Evolutionary conservation across 441 rosid species (phyloP).

Genomic region (Macaranga tanarius): DNA sequence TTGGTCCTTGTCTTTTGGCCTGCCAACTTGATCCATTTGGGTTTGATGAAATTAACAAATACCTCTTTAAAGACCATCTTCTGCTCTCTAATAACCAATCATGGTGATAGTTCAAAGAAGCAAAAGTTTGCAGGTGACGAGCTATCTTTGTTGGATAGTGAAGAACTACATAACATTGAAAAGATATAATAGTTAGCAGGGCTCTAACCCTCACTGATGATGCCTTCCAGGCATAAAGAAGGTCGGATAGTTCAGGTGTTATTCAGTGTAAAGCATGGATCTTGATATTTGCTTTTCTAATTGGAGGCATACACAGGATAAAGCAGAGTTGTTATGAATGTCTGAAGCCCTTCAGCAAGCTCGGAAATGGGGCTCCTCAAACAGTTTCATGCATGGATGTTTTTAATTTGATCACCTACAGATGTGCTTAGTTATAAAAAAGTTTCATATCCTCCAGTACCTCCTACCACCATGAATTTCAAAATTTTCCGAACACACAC

Average conservation of each 20-base stretch:
- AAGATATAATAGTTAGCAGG: neutral
- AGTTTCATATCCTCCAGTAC: neutral
- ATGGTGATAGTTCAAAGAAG: neutral
- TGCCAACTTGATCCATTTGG: neutral
- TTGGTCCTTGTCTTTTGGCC: neutral
- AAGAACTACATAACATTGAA: neutral
- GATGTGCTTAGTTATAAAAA: neutral
- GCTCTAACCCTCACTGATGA: neutral
- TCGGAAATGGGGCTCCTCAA: neutral
- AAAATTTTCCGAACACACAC: neutral
- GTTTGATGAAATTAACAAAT: neutral
- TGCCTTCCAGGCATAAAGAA: neutral
- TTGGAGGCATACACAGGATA: neutral
- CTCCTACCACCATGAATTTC: neutral
- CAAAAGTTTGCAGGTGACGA: neutral
- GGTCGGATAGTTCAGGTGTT: neutral
- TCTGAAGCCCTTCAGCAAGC: neutral
- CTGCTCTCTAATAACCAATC: neutral
- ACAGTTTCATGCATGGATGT: neutral
- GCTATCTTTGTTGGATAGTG: neutral
- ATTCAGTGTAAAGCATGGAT: neutral
- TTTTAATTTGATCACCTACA: neutral
- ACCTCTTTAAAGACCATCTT: neutral
- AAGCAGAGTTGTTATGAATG: neutral
- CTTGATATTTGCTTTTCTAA: neutral